These are phyloP conservation scores for Phylloboletellus chloephorus DNA, from an alignment of 1,284 basidiomycete genomes.

Conservation along the genomic window DNA sequence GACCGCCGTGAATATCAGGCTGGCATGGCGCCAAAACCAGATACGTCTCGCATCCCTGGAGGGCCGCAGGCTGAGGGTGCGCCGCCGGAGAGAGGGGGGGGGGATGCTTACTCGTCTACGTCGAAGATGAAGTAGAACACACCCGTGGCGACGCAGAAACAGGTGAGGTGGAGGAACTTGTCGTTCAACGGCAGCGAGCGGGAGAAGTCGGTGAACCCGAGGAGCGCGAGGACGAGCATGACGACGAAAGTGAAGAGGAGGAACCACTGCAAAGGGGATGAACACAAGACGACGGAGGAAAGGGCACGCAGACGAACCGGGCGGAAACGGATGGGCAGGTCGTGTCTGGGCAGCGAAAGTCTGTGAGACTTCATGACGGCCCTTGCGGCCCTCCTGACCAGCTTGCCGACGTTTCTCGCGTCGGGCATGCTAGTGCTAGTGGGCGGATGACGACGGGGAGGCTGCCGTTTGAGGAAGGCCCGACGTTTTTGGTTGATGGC, in stretches of 20 bases:
- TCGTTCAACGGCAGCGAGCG: conserved; percentile 68
- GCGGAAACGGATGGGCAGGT: conserved; percentile 66
- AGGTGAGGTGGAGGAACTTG: conserved; percentile 81
- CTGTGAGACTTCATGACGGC: conserved; percentile 53
- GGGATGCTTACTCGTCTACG: conserved; percentile 67
- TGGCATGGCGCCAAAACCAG: conserved; percentile 81
- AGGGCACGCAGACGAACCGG: conserved; percentile 46
- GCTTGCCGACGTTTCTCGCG: conserved; percentile 27
- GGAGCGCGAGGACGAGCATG: conserved; percentile 61
- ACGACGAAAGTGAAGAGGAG: conserved; percentile 57
- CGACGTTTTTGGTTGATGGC: too few relatives aligned
- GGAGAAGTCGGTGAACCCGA: conserved; percentile 70
- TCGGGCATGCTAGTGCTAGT: too few relatives aligned
- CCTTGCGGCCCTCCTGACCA: conserved; percentile 37
- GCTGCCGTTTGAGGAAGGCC: conserved; percentile 4
- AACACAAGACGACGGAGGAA: conserved; percentile 6
- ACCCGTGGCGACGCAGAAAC: conserved; percentile 70
- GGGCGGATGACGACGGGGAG: conserved; percentile 14
- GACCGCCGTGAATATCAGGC: conserved; percentile 61
- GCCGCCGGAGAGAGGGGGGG: not conserved
- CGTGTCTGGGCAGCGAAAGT: conserved; percentile 56
- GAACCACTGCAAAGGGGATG: conserved; percentile 56
- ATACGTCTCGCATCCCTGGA: conserved; percentile 64
- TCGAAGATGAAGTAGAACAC: conserved; percentile 87
- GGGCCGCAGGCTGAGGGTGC: not conserved